Evolutionary conservation across 2,329 filamentous ascomycete genomes (phyloP).

Genomic region (Fonsecaea monophora): DNA sequence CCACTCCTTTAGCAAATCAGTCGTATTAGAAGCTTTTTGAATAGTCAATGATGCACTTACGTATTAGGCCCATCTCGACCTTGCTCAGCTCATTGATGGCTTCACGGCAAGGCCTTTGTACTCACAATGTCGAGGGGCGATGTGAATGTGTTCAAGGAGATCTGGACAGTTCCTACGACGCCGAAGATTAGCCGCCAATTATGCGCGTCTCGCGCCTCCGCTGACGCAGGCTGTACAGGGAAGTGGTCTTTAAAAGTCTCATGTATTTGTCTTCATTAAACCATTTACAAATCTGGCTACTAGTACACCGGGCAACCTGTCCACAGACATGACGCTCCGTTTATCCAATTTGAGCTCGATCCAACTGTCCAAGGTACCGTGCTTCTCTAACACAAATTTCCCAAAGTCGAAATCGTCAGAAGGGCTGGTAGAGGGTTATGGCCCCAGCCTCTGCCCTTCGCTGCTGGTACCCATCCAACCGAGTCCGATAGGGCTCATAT

Average conservation of each 20-base stretch:
- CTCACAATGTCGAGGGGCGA: neutral
- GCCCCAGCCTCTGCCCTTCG: slow-evolving; percentile 63
- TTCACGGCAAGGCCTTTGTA: slow-evolving; percentile 35
- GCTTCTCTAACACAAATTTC: slow-evolving; percentile 55
- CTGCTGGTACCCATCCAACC: slow-evolving; percentile 62
- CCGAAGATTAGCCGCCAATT: slow-evolving; percentile 28
- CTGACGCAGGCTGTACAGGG: neutral
- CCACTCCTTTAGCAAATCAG: neutral
- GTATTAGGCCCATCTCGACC: slow-evolving; percentile 38
- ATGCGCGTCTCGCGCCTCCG: neutral
- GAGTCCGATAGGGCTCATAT: slow-evolving; percentile 53
- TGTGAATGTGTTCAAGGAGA: slow-evolving; percentile 13
- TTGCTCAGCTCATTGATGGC: slow-evolving; percentile 33
- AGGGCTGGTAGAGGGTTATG: slow-evolving; percentile 53
- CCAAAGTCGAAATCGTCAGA: slow-evolving; percentile 63
- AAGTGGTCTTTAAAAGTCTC: neutral
- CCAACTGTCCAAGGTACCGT: slow-evolving; percentile 75
- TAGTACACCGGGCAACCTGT: slow-evolving; percentile 6
- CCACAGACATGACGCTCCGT: neutral
- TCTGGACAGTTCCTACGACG: slow-evolving; percentile 24
- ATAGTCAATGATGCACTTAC: slow-evolving; percentile 34
- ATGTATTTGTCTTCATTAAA: neutral
- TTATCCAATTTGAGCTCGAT: neutral
- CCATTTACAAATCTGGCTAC: slow-evolving; percentile 3
- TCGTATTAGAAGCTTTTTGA: slow-evolving; percentile 35